These are phyloP conservation scores for Plectosphaerella sp. DNA, from an alignment of 2,329 filamentous ascomycete species.

Conservation along the genomic window DNA sequence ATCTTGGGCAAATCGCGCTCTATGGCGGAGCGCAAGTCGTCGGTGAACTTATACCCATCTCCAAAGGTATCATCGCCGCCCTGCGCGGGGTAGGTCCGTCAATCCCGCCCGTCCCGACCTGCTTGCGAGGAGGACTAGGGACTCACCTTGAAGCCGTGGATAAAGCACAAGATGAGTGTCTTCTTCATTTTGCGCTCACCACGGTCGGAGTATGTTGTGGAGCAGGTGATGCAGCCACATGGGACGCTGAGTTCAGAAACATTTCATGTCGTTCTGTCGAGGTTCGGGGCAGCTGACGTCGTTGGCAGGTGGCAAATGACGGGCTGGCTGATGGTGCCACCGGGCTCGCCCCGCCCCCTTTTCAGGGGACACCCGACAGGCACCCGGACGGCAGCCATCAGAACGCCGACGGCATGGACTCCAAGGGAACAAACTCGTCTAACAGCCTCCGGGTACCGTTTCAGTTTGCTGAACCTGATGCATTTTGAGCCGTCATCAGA, in stretches of 20 bases:
- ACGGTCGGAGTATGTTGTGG: too few species aligned
- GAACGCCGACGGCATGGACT: too few species aligned
- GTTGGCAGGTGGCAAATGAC: not conserved
- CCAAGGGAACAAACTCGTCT: too few species aligned
- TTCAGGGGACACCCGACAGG: too few species aligned
- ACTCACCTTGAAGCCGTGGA: conserved; percentile 78
- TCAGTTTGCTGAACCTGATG: too few species aligned
- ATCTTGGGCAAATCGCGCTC: conserved; percentile 64
- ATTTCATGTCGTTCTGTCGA: too few species aligned
- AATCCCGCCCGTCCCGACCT: not conserved
- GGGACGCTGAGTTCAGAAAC: too few species aligned
- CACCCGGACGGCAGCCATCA: too few species aligned
- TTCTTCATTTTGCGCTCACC: conserved; percentile 58
- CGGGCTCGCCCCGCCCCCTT: not conserved
- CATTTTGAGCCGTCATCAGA: too few species aligned
- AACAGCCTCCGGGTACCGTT: too few species aligned
- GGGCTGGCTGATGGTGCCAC: not conserved
- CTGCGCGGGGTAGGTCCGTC: conserved; percentile 29
- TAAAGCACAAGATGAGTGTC: conserved; percentile 76
- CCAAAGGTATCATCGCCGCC: conserved; percentile 77
- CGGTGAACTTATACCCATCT: conserved; percentile 60
- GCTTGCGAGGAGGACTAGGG: not conserved
- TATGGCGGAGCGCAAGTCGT: conserved; percentile 62
- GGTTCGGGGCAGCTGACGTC: not conserved
- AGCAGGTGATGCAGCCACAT: too few species aligned